Evolutionary conservation across 2,329 filamentous ascomycete species (phyloP), one percentile per base, ranked within the genome.

Genomic region (Purpureocillium lavendulum): DNA sequence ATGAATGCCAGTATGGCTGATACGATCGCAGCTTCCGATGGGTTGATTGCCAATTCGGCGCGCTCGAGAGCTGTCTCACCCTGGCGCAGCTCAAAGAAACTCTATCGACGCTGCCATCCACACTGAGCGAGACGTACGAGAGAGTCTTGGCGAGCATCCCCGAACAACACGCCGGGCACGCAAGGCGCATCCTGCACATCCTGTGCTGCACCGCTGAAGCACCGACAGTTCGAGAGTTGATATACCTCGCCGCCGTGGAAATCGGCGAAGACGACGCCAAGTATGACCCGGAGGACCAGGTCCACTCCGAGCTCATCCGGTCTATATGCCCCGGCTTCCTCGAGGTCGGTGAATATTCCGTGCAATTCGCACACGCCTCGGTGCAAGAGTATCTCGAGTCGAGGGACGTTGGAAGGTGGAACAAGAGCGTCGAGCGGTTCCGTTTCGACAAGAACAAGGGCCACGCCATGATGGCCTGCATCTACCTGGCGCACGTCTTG

Each of bases 111-210:
- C 46, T 58, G 10, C 46, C 60, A 1, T 51, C 26, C 31, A 40
- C 47, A 9, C 42, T 59, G 4, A 46, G 53, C 30, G 49, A 54
- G n/a, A 56, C 52, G 8, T 57, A 59, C 35, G 44, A 46, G 7
- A 43, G 49, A 34, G 24, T 11, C 45, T 18, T 48, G 44, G 11
- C 41, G 43, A 4, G 44, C 40, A 14, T 33, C 44, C 11, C 35
- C 34, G 8, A 35, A 40, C 18, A 6, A 44, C 30, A 14, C 13
- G 12, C 12, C 13, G 12, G 12, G 15, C 30, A 14, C 13, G 30
- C 9, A 31, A 39, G 26, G 21, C 36, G 12, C 21, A 39, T 17
- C 30, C 29, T n/a, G n/a, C 21, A n/a, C 14, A 4, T 10, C 11
- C 3, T 11, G 30, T 9, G 4, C 8, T 18, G 14, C 35, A 1